Base-by-base conservation (phyloP, 345 rosid species). In the Litchi chinensis region DNA sequence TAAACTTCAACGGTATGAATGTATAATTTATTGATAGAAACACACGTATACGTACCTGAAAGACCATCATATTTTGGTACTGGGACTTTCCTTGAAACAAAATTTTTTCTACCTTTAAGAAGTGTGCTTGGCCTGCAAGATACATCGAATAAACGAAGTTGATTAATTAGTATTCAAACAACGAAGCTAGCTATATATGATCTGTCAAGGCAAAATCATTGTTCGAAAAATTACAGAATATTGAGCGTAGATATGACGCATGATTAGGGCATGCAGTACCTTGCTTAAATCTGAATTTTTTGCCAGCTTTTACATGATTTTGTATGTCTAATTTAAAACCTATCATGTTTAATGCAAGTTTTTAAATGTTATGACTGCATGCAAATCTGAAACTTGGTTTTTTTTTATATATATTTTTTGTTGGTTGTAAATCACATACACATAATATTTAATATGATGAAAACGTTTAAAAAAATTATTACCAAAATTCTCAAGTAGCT, bases 101-200 rank as follows among this genome's bases (percentile, higher is more conserved):
- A 79, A 93, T 75, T 79, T 85, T 87, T 83, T 94, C 97, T 11
- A 93, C 89, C 82, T 95, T 89, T 69, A 93, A 77, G 83, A 89
- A 89, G 84, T 91, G 97, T 74, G 98, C 95, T 84, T 94, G 91
- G 68, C 98, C 98, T 94, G 85, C 77, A 90, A 79, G 74, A 57
- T 37, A 71, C 71, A 75, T 56, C 68, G 39, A 60, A 2, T 19
- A 18, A 68, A 21, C 11, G 13, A 67, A 24, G 37, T 46, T 79
- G 54, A 79, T 79, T 57, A 52, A 79, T 79, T 48, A 40, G 12
- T n/a, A n/a, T 28, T 65, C 73, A 65, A 26, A 24, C 44, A 74
- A 44, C 39, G 10, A 72, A 54, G 37, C 46, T 71, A 1, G 40
- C 37, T 12, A 60, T 39, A 22, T 71, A 24, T 57, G 8, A 57